These are phyloP conservation scores for Setomelanomma holmii DNA, from an alignment of 2,329 filamentous ascomycete genomes.

Conservation along the genomic window DNA sequence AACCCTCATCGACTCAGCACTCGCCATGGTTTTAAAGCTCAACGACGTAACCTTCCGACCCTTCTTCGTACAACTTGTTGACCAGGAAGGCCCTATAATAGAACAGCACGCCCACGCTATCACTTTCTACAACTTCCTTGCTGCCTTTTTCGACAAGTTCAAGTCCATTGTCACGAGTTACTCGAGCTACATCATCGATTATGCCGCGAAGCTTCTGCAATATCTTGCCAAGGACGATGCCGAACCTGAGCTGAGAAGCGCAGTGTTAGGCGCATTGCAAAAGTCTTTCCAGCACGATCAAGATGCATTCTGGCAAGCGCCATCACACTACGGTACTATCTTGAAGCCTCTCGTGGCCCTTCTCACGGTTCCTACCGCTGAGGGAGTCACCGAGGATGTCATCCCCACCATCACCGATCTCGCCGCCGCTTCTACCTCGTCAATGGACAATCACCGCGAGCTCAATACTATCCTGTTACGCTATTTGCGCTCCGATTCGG, in stretches of 20 bases:
- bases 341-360: constrained; percentile 74
- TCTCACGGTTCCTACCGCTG: constrained; percentile 36
- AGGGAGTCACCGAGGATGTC: constrained; percentile 58
- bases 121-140: constrained; percentile 82
- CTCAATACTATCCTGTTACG: constrained; percentile 81
- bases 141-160: constrained; percentile 80
- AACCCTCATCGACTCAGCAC: constrained; percentile 70
- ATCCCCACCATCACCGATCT: constrained; percentile 81
- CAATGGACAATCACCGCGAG: constrained; percentile 87
- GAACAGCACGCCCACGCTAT: constrained; percentile 62
- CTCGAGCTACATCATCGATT: constrained; percentile 82
- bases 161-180: constrained; percentile 96
- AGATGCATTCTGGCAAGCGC: constrained; percentile 95
- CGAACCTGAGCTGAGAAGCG: constrained; percentile 68
- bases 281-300: constrained; percentile 87
- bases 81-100: constrained; percentile 65
- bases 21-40: constrained; percentile 95
- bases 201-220: constrained; percentile 69
- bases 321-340: constrained; percentile 81
- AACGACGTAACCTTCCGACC: constrained; percentile 94
- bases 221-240: constrained; percentile 49
- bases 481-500: constrained; percentile 75
- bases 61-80: constrained; percentile 83
- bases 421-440: constrained; percentile 78
- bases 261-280: constrained; percentile 73